These are phyloP conservation scores for Plantago coronopus DNA, from an alignment of 305 asterid species.

Conservation along the genomic window DNA sequence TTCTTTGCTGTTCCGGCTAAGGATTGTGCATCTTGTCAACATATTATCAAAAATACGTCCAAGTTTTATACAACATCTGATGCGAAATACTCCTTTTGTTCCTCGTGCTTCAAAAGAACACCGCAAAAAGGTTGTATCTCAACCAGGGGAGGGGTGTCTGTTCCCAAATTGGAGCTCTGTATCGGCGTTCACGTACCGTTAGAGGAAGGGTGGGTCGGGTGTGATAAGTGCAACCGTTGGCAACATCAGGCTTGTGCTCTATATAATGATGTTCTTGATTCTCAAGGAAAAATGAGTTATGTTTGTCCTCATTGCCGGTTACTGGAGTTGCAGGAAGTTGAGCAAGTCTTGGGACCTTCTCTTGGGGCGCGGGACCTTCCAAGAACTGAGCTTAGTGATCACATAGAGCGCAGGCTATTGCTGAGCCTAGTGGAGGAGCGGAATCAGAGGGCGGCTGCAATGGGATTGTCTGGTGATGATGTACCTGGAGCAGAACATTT, in stretches of 20 bases:
- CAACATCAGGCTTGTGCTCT: conserved; percentile 83
- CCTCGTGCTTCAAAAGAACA: conserved; percentile 35
- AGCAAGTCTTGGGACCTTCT: conserved; percentile 34
- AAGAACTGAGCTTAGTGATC: conserved; percentile 70
- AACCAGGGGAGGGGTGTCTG: conserved; percentile 34
- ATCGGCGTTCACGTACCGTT: conserved; percentile 37
- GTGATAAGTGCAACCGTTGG: conserved; percentile 69
- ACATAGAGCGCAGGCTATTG: conserved; percentile 64
- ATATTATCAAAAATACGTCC: conserved; percentile 39
- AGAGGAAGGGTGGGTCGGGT: conserved; percentile 79
- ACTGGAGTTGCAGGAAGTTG: conserved; percentile 38
- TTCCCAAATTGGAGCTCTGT: conserved; percentile 39
- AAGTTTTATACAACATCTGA: conserved; percentile 43
- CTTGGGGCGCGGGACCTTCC: conserved; percentile 65
- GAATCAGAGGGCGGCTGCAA: conserved; percentile 45
- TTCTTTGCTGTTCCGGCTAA: conserved; percentile 41
- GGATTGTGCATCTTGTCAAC: conserved; percentile 47
- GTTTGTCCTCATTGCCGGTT: conserved; percentile 67
- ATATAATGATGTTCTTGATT: conserved; percentile 51
- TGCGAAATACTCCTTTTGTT: conserved; percentile 46
- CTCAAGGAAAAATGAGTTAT: conserved; percentile 51
- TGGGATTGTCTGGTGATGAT: conserved; percentile 42
- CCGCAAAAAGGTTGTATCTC: conserved; percentile 35
- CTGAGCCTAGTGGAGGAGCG: conserved; percentile 55
- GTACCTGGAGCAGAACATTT: conserved; percentile 62